Conservation (phyloP, 257 asterid species). For the Catharanthus roseus region DNA sequence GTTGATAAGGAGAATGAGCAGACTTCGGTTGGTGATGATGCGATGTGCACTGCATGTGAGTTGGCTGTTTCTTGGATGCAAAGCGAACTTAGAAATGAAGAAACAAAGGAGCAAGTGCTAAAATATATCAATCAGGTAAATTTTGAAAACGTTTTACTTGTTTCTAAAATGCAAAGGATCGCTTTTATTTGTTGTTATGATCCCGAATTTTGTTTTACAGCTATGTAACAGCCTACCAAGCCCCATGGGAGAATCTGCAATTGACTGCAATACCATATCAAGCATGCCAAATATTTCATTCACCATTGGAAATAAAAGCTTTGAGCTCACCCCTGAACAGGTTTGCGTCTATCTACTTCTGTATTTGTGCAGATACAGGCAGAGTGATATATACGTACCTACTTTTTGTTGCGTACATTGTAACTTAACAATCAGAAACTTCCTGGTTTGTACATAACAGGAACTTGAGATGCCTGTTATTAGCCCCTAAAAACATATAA, state of each 20-base stretch:
- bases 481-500: background rate
- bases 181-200: background rate
- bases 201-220: constrained; percentile 32
- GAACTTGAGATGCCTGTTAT: background rate
- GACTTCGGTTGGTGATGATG: constrained; percentile 35
- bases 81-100: constrained; percentile 58
- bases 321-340: constrained; percentile 79
- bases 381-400: background rate
- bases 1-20: constrained; percentile 39
- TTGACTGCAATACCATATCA: constrained; percentile 58
- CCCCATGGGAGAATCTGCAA: constrained; percentile 69
- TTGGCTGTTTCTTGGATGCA: constrained; percentile 96
- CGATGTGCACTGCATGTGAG: constrained; percentile 76
- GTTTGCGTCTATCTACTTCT: constrained; percentile 26
- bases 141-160: constrained; percentile 7
- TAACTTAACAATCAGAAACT: background rate
- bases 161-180: constrained; percentile 1
- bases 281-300: constrained; percentile 65
- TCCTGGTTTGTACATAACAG: background rate
- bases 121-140: constrained; percentile 75
- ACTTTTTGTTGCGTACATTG: background rate
- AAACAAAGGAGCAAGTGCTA: constrained; percentile 62
- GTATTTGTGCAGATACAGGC: background rate
- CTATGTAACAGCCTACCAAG: constrained; percentile 85
- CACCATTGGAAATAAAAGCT: constrained; percentile 52